Base-by-base conservation (phyloP, 176 grass and related monocot genomes). In the Ensete ventricosum region DNA sequence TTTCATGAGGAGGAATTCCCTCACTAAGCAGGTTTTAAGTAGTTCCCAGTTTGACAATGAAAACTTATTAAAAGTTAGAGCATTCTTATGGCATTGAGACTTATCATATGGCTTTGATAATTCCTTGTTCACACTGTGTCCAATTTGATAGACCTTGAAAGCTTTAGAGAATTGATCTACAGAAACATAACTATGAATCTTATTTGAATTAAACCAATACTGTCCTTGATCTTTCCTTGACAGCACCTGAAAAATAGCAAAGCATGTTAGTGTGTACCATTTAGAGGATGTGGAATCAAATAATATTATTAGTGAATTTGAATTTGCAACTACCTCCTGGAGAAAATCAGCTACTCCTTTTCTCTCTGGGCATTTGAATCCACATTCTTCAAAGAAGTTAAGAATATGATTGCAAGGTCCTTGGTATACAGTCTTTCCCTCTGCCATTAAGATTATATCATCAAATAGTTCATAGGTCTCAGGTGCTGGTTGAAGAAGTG, bases 401-500 rank as follows among this genome's bases (percentile, higher is more conserved):
- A 87, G 70, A 84, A 89, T 77, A 58, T 60, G 72, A 75, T 43
- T 81, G 69, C 77, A 77, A 60, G 87, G 67, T 12, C 92, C 92
- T 49, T 96, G 82, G 75, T 89, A 96, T 64, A 92, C 69, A 55
- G 89, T 81, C 80, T 87, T 85, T 48, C 89, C 92, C 83, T 96
- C 89, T 66, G 84, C 82, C 84, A 96, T 89, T 64, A 96, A 81
- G 68, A 96, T 96, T 43, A 96, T 82, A 76, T 96, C 92, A 77
- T 96, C 92, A 82, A 96, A 96, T 6, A 96, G 84, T 14, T 96
- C 73, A 19, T 87, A 92, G 49, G 87, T 92, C 76, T 96, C 92
- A 26, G 84, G 92, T 77, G 87, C 78, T 57, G 89, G 89, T 73
- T 96, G 92, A 54, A 96, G 89, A 57, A 96, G 84, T 64, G 92